phyloP scores from a whole-genome alignment of 2,329 filamentous ascomycete species.

The Diaporthe sp. region DNA sequence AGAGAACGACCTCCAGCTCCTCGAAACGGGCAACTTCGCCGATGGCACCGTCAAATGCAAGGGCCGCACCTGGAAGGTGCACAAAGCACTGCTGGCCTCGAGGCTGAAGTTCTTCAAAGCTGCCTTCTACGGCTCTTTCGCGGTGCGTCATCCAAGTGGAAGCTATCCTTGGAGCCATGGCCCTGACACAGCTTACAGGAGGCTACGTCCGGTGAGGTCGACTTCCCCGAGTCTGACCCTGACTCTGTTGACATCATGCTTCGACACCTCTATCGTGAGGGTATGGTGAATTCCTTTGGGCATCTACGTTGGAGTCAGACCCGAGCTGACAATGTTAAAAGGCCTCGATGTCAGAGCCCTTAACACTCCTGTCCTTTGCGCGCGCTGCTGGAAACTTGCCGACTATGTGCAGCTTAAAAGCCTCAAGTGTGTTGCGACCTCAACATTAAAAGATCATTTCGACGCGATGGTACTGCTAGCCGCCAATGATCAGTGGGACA shows the following conservation, averaged over 20 bases:
- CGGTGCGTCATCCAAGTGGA: background rate
- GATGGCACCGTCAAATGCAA: background rate
- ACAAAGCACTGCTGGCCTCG: background rate
- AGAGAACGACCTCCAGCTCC: background rate
- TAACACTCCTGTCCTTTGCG: background rate
- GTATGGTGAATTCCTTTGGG: background rate
- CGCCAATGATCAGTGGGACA: no score
- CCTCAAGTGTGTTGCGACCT: background rate
- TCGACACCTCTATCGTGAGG: background rate
- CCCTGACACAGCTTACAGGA: background rate
- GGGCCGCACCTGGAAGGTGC: background rate
- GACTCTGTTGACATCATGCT: slow-evolving; percentile 47
- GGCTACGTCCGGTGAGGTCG: background rate
- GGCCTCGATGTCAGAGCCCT: background rate
- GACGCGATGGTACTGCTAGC: background rate
- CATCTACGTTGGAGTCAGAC: no score
- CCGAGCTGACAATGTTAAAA: background rate
- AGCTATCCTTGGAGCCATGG: no score
- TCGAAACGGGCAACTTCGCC: background rate
- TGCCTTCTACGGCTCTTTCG: background rate
- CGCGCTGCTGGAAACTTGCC: background rate
- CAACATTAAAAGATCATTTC: background rate
- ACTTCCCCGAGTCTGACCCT: background rate
- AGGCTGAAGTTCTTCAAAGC: background rate
- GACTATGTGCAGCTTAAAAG: background rate